Percentiles rank a stretch among this genome's conserved stretches.
Conservation (phyloP, 2,329 filamentous ascomycete species). For the Fusarium guadeloupense region DNA sequence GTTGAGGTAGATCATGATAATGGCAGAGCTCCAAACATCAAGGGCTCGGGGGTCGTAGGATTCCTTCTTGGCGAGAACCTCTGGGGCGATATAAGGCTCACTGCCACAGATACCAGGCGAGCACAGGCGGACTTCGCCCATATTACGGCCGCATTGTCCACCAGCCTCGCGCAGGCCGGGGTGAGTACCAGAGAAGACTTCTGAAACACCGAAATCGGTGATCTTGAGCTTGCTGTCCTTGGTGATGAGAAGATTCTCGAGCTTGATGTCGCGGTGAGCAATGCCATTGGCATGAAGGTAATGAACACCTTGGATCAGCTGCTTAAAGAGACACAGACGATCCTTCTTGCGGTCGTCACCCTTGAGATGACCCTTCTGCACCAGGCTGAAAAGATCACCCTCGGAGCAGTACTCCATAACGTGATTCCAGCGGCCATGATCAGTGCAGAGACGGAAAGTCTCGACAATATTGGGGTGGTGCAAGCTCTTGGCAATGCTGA, state of each 20-base stretch:
- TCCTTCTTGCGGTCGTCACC: conserved; percentile 72
- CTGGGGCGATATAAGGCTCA: conserved; percentile 86
- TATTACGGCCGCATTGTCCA: conserved; percentile 77
- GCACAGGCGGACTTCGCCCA: conserved; percentile 76
- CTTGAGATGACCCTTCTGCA: conserved; percentile 75
- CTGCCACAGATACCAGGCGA: conserved; percentile 85
- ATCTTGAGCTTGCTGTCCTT: conserved; percentile 87
- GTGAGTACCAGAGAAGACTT: conserved; percentile 84
- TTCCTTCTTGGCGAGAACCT: conserved; percentile 75
- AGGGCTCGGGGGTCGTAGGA: conserved; percentile 78
- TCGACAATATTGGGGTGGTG: conserved; percentile 89
- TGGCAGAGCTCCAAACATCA: conserved; percentile 87
- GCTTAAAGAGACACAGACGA: conserved; percentile 87
- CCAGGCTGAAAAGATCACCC: conserved; percentile 80
- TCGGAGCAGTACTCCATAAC: conserved; percentile 92
- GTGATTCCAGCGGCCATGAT: conserved; percentile 83
- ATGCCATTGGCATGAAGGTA: conserved; percentile 87
- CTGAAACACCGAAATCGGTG: conserved; percentile 89
- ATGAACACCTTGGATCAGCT: conserved; percentile 81
- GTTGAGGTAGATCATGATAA: conserved; percentile 82
- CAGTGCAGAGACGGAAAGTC: conserved; percentile 78
- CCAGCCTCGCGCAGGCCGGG: conserved; percentile 78
- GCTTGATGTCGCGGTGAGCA: conserved; percentile 89
- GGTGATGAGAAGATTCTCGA: conserved; percentile 84
- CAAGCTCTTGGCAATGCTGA: conserved; percentile 84